Evolutionary conservation across 106 monocot species (phyloP).

Genomic region (Ottelia alismoides): DNA sequence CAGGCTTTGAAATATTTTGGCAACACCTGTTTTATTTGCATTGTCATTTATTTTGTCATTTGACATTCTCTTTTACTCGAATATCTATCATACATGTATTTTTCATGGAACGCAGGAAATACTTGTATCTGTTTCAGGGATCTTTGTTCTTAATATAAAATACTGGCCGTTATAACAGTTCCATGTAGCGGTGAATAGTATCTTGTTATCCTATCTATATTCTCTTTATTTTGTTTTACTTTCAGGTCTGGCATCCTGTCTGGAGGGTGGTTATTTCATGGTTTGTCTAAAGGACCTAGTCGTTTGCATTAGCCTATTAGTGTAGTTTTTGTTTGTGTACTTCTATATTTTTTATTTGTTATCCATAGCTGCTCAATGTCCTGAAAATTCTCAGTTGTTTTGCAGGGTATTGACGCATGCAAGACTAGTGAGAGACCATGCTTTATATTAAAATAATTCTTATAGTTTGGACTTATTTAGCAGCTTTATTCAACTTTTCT

Average conservation of each 20-base stretch:
- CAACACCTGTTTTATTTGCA: not conserved
- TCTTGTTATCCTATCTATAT: no score
- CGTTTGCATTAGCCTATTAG: not conserved
- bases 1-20: not conserved
- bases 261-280: not conserved
- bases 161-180: no score
- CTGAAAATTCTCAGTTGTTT: not conserved
- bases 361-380: not conserved
- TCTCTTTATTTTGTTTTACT: not conserved
- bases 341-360: not conserved
- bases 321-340: not conserved
- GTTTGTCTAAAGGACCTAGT: not conserved
- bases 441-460: no score
- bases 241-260: not conserved
- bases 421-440: not conserved
- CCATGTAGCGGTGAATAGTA: no score
- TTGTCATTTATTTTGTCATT: not conserved
- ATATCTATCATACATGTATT: no score
- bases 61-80: no score
- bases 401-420: not conserved
- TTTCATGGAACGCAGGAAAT: no score
- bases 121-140: no score
- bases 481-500: no score
- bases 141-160: no score
- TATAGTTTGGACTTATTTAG: no score